A percentile compares a stretch with the other conserved stretches of the same genome.
phyloP scores from a whole-genome alignment of 768 basidiomycete genomes.

The Tulasnella sp. region DNA sequence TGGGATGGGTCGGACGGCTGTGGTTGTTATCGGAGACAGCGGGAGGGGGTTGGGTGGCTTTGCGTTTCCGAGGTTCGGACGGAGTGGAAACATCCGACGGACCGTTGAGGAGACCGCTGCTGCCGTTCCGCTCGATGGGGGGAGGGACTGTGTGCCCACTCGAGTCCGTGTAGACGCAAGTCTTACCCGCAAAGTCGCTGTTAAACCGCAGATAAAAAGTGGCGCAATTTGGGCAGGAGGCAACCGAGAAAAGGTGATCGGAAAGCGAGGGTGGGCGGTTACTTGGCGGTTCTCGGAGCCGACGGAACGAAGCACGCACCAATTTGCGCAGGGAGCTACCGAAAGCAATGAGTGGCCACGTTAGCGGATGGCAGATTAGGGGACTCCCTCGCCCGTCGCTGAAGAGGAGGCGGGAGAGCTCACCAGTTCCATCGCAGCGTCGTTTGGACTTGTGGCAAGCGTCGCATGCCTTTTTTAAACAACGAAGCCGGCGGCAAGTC shows the following conservation, averaged over 20 bases:
- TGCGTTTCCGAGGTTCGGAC: background rate
- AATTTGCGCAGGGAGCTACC: conserved; percentile 16
- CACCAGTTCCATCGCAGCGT: conserved; percentile 34
- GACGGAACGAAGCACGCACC: conserved; percentile 9
- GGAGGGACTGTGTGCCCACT: conserved; percentile 72
- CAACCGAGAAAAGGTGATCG: background rate
- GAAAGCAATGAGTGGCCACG: background rate
- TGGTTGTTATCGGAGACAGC: background rate
- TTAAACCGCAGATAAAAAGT: background rate
- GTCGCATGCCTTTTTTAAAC: conserved; percentile 46
- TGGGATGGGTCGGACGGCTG: background rate
- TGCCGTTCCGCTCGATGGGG: conserved; percentile 21
- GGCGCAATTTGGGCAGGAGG: background rate
- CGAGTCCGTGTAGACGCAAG: conserved; percentile 70
- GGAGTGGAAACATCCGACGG: background rate
- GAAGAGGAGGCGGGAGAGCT: background rate
- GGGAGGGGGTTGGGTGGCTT: background rate
- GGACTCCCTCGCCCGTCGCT: background rate
- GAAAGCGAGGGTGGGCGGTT: background rate
- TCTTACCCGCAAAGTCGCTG: conserved; percentile 72
- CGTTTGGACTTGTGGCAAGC: conserved; percentile 79
- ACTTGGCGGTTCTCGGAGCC: background rate
- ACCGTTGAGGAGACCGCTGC: background rate
- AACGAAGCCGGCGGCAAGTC: background rate
- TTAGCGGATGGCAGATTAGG: background rate